Conservation (phyloP, 176 grass and related monocot species). For the Oryza coarctata region DNA sequence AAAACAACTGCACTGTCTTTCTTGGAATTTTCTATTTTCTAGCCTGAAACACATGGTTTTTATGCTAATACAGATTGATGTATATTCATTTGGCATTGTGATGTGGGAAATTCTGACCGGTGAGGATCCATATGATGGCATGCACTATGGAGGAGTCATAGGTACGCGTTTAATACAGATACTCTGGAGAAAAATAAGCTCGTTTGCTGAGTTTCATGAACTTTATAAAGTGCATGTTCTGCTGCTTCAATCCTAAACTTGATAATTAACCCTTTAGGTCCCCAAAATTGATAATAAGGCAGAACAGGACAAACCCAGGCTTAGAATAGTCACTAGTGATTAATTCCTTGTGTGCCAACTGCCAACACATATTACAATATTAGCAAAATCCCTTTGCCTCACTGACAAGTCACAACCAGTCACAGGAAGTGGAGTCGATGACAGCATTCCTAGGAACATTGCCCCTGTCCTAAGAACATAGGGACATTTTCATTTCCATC, state of each 20-base stretch:
- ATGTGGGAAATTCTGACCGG: constrained; percentile 98
- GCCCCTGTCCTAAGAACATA: no score
- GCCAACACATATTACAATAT: neutral
- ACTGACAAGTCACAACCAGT: neutral
- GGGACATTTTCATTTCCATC: no score
- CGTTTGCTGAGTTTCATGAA: neutral
- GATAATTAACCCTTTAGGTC: neutral
- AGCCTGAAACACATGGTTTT: constrained; percentile 8
- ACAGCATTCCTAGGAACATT: no score
- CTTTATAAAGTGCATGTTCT: neutral
- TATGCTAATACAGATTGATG: constrained; percentile 63
- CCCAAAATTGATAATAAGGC: neutral
- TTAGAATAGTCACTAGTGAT: neutral
- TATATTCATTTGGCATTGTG: constrained; percentile 88
- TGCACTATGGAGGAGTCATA: constrained; percentile 94
- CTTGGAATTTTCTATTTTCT: neutral
- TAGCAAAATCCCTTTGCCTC: neutral
- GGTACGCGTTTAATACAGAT: constrained; percentile 45
- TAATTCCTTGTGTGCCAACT: neutral
- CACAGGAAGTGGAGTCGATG: no score
- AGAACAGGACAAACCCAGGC: neutral
- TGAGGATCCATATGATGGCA: constrained; percentile 77
- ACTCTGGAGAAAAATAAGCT: neutral
- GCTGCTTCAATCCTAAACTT: neutral
- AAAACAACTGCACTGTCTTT: neutral